Evolutionary conservation across 2,329 filamentous ascomycete genomes (phyloP).

Genomic region (Pseudogymnoascus sp.): DNA sequence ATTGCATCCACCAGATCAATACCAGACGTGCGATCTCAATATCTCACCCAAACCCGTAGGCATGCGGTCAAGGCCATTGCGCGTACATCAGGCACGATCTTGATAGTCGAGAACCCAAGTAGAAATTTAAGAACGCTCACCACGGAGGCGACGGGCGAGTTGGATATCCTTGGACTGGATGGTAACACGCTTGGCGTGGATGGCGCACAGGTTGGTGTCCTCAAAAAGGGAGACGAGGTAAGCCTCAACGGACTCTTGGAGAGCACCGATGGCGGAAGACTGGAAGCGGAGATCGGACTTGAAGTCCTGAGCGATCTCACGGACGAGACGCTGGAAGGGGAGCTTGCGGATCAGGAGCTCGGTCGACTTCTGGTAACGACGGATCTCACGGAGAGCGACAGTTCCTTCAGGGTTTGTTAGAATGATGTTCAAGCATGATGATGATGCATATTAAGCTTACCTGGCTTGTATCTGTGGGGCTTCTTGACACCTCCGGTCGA

Average conservation of each 20-base stretch:
- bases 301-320: slow-evolving; percentile 94
- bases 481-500: slow-evolving; percentile 97
- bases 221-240: slow-evolving; percentile 98
- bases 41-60: slow-evolving; percentile 4
- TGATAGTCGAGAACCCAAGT: slow-evolving; percentile 9
- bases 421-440: slow-evolving; percentile 1
- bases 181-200: slow-evolving; percentile 98
- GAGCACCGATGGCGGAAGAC: slow-evolving; percentile 90
- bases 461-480: slow-evolving; percentile 84
- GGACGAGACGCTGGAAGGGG: slow-evolving; percentile 93
- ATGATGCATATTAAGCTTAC: slow-evolving; percentile 32
- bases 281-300: slow-evolving; percentile 96
- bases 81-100: slow-evolving; percentile 13
- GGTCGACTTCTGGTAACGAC: slow-evolving; percentile 95
- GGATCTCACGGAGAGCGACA: slow-evolving; percentile 96
- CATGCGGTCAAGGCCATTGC: slow-evolving; percentile 12
- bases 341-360: slow-evolving; percentile 96
- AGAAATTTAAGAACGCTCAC: slow-evolving; percentile 69
- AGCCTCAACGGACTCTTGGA: slow-evolving; percentile 97
- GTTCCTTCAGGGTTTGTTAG: slow-evolving; percentile 48
- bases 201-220: slow-evolving; percentile 96
- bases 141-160: slow-evolving; percentile 87
- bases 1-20: slow-evolving; percentile 9
- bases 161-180: slow-evolving; percentile 97
- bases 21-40: slow-evolving; percentile 3